phyloP scores from a whole-genome alignment of 108 stramenopile genomes.

The Pseudonitzschia delicatissima region DNA sequence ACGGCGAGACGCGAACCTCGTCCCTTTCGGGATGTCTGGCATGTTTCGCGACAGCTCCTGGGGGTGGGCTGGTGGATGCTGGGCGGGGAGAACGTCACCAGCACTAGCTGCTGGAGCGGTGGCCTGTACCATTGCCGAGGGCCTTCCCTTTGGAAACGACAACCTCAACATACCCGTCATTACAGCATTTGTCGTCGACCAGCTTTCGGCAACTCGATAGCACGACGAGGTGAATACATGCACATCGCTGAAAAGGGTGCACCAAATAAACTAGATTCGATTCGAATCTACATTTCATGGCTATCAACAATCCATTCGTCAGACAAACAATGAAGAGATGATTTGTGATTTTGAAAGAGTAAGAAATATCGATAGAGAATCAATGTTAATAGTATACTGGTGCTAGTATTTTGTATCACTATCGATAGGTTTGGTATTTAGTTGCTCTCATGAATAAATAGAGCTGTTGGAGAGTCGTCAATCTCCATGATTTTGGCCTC shows the following conservation, averaged over 20 bases:
- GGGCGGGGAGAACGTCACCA: background rate
- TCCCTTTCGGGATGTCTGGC: conserved; percentile 45
- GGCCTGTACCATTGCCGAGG: conserved; percentile 52
- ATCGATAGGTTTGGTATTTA: too few species aligned
- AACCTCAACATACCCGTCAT: conserved; percentile 53
- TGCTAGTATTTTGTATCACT: too few species aligned
- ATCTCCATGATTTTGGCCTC: too few species aligned
- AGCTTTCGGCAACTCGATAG: background rate
- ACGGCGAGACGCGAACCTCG: conserved; percentile 21
- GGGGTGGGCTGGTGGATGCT: conserved; percentile 30
- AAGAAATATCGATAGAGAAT: too few species aligned
- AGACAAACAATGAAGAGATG: too few species aligned
- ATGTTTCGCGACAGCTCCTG: conserved; percentile 45
- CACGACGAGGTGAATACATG: background rate
- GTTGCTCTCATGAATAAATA: too few species aligned
- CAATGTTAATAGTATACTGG: too few species aligned
- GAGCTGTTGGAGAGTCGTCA: too few species aligned
- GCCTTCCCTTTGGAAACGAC: conserved; percentile 49
- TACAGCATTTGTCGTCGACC: conserved; percentile 36
- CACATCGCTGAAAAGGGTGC: background rate
- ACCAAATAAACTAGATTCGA: background rate
- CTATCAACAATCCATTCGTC: too few species aligned
- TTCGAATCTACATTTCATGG: too few species aligned
- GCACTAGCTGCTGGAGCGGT: conserved; percentile 32
- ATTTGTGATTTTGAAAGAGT: too few species aligned